Conservation (phyloP, 2,329 filamentous ascomycete genomes). For the Stromatinia cepivora region DNA sequence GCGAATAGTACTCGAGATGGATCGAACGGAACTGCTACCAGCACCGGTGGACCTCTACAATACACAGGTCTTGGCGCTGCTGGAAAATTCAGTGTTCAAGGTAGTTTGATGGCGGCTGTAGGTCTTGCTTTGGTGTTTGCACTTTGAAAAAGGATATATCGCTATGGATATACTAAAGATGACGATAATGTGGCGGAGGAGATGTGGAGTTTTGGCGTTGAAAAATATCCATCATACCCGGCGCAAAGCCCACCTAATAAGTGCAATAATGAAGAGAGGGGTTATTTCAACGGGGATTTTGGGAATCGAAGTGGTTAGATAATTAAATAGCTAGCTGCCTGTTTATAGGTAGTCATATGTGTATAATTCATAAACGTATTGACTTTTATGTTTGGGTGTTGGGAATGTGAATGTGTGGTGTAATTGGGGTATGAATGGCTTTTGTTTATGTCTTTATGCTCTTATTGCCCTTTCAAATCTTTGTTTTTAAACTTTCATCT, state of each 20-base stretch:
- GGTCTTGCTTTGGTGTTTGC: not conserved
- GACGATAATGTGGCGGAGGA: not conserved
- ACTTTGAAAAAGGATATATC: not conserved
- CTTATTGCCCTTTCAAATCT: not conserved
- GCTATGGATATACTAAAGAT: not conserved
- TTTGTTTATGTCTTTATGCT: not conserved
- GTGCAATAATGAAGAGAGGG: not conserved
- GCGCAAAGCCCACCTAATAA: not conserved
- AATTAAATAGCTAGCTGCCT: not conserved
- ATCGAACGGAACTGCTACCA: conserved; percentile 9
- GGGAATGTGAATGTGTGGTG: not conserved
- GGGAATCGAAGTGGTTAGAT: not conserved
- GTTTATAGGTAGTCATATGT: not conserved
- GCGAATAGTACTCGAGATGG: conserved; percentile 1
- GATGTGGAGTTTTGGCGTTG: not conserved
- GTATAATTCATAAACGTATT: not conserved
- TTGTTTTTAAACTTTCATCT: no score
- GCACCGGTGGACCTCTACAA: not conserved
- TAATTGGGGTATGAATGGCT: not conserved
- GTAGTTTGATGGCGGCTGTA: not conserved
- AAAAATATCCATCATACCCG: conserved; percentile 9
- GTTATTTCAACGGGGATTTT: not conserved
- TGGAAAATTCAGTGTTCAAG: not conserved
- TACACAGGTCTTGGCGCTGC: conserved; percentile 20
- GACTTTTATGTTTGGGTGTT: not conserved